A percentile compares a stretch with the other conserved stretches of the same genome.
phyloP scores from a whole-genome alignment of 2,329 filamentous ascomycete species.

The Diplodia mutila region DNA sequence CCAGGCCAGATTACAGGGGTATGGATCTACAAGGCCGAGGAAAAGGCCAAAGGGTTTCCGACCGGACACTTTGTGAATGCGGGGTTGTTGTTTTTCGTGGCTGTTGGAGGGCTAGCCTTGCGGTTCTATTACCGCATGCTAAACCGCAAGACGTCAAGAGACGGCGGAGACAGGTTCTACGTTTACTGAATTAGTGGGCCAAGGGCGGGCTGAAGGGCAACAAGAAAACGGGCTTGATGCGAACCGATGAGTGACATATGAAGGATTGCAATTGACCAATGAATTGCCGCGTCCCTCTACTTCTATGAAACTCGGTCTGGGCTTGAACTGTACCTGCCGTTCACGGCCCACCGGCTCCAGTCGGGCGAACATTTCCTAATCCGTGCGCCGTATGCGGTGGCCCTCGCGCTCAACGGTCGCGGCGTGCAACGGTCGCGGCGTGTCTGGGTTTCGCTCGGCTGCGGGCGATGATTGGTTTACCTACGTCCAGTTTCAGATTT shows the following conservation, averaged over 20 bases:
- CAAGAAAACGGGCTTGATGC: neutral
- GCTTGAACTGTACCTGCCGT: neutral
- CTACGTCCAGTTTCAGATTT: conserved; percentile 19
- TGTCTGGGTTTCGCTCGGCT: conserved; percentile 2
- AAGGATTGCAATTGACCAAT: conserved; percentile 8
- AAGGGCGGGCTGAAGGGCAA: neutral
- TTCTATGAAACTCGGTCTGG: conserved; percentile 3
- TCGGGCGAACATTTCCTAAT: conserved; percentile 14
- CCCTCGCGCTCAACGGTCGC: conserved; percentile 9
- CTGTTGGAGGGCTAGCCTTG: conserved; percentile 58
- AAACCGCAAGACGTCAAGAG: conserved; percentile 38
- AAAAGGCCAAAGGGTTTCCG: conserved; percentile 65
- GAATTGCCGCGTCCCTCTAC: neutral
- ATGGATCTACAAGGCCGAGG: conserved; percentile 71
- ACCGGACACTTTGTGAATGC: conserved; percentile 73
- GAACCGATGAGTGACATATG: neutral
- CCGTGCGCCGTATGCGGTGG: conserved; percentile 6
- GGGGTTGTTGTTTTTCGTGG: conserved; percentile 62
- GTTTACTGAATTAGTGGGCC: conserved; percentile 22
- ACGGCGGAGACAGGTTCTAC: conserved; percentile 17
- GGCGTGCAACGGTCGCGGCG: conserved; percentile 7
- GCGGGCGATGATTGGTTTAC: conserved; percentile 15
- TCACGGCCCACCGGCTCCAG: neutral
- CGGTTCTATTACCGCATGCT: conserved; percentile 60
- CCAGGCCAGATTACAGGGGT: conserved; percentile 73